Base-by-base conservation (phyloP, 2,329 filamentous ascomycete species). In the Aureobasidium sp. region DNA sequence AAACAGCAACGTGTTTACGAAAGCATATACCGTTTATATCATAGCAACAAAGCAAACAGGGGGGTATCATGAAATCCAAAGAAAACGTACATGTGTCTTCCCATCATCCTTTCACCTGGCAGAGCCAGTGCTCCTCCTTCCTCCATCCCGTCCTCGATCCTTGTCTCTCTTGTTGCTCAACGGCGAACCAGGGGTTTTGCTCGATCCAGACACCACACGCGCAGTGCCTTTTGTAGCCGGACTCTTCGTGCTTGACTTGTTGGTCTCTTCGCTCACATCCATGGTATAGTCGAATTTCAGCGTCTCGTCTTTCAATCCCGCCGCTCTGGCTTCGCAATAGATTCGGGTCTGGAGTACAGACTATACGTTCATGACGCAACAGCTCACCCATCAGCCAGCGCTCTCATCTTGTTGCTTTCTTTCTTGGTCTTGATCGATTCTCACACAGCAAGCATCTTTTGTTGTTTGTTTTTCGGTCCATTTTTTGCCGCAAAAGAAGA, bases 341-440 rank as follows among this genome's bases (percentile, higher is more conserved):
- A 50, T 49, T 2, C 57, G 44, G 17, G 57, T 49, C 48, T 60
- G 57, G 22, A 60, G 33, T 19, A 60, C 45, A 17, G 57, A 60
- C 57, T 60, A 24, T 9, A 57, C 5, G 40, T 22, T 29, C n/a
- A 14, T 8, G 31, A 11, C 19, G 17, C 37, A 40, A n/a, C 15
- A 14, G 40, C 40, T 40, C 22, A 42, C 37, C 17, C 9, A n/a
- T 40, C 37, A 40, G 12, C 31, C 31, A 33, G 31, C 31, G 31
- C 31, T 33, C 29, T 31, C 27, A 7, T 29, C 27, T 29, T n/a
- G n/a, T 6, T 29, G 6, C 31, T 33, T n/a, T n/a, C n/a, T n/a
- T n/a, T n/a, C n/a, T n/a, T n/a, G n/a, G n/a, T n/a, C n/a, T n/a
- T n/a, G n/a, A n/a, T n/a, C n/a, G n/a, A n/a, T n/a, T n/a, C n/a